Base-by-base conservation (phyloP, 164 flowering plant genomes). In the Macadamia integrifolia region DNA sequence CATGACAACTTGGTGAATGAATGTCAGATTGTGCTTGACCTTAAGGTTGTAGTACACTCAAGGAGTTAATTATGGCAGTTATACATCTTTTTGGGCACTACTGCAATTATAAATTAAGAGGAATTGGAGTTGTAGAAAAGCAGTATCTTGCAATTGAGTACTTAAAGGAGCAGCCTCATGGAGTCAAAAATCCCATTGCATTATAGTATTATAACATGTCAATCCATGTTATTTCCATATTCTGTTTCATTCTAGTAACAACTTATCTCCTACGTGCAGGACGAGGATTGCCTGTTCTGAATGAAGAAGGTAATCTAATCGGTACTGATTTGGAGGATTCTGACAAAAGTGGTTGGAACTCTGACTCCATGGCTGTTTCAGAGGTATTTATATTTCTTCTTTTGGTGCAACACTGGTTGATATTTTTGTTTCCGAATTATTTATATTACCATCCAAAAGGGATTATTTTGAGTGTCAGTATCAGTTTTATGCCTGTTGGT, bases 281-380 rank as follows among this genome's bases (percentile, higher is more conserved):
- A 42, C 80, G 79, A 72, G 92, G 92, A 65, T 77, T 90, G 78
- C 97, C 97, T 66, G 83, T 94, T 58, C 69, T 92, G 64, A 92
- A 92, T 74, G 97, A 94, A 76, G 96, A 92, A 73, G 97, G 99
- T 23, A 82, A 82, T 72, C 74, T 89, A 65, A 73, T 89, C 50
- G 63, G 83, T 48, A 46, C 60, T 4, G 87, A 87, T 59, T 69
- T 82, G 18, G 55, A 46, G 18, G 55, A 46, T 73, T 48, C 64
- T 75, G 84, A 77, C 50, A 84, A 76, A 74, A 83, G 81, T 30
- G 73, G 62, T 64, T 85, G 82, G 88, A 61, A 66, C 7, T 71
- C 83, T 29, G 88, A 85, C 72, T 76, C 90, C 8, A 3, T 79
- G 15, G 70, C 87, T 58, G 70, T 79, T 70, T 80, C 88, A 29